A percentile compares a stretch with the other conserved stretches of the same genome.
phyloP scores from a whole-genome alignment of 306 rosid genomes.

The Sphenostylis stenocarpa region DNA sequence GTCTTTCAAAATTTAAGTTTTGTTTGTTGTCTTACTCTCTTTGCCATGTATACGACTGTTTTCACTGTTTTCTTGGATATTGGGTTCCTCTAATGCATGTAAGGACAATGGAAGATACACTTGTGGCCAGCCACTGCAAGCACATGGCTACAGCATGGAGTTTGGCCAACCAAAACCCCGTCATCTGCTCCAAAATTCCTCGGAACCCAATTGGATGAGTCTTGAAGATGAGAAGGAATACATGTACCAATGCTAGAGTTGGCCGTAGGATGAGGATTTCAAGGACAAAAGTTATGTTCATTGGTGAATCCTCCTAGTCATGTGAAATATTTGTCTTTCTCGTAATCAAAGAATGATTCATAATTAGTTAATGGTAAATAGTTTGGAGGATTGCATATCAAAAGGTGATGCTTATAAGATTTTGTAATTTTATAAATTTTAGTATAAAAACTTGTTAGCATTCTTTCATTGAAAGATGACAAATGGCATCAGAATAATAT shows the following conservation, averaged over 20 bases:
- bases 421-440: too few relatives aligned
- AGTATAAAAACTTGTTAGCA: background rate
- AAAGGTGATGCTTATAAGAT: too few relatives aligned
- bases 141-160: background rate
- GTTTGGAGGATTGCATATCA: too few relatives aligned
- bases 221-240: background rate
- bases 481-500: background rate
- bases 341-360: background rate
- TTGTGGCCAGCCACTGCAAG: background rate
- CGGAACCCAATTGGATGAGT: background rate
- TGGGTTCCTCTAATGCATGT: background rate
- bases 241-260: background rate
- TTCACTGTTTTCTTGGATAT: slow-evolving; percentile 24
- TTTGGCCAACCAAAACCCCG: background rate
- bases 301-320: background rate
- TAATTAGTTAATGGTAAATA: background rate
- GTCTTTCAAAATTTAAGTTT: background rate
- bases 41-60: background rate
- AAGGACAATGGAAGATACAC: slow-evolving; percentile 25
- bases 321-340: background rate
- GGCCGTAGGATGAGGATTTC: background rate
- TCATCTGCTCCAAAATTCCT: background rate
- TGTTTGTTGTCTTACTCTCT: background rate
- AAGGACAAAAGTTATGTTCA: background rate
- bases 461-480: background rate